phyloP scores from a whole-genome alignment of 2,329 filamentous ascomycete genomes.

The Cryphonectria naterciae region DNA sequence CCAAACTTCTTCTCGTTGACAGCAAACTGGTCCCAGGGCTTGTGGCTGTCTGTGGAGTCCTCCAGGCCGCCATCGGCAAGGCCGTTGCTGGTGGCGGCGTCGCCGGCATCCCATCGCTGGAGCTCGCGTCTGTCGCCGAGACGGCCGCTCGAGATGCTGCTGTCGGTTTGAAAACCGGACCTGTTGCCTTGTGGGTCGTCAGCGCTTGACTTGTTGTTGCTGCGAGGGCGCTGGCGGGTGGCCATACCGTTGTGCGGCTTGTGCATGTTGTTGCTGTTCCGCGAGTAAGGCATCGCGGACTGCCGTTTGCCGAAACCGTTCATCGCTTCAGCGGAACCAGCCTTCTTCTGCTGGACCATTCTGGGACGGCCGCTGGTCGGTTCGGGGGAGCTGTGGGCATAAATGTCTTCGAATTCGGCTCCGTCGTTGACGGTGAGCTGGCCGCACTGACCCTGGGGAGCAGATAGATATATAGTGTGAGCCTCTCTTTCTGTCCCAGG shows the following conservation, averaged over 20 bases:
- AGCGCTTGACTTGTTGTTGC: constrained; percentile 18
- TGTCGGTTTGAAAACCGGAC: constrained; percentile 79
- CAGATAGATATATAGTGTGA: constrained; percentile 23
- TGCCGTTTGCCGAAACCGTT: constrained; percentile 39
- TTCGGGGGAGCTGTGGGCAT: constrained; percentile 35
- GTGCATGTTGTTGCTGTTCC: constrained; percentile 41
- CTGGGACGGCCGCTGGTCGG: constrained; percentile 35
- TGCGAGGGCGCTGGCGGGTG: neutral
- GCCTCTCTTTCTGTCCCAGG: constrained; percentile 25
- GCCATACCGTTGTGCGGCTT: constrained; percentile 47
- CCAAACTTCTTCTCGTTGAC: constrained; percentile 88
- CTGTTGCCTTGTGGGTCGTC: constrained; percentile 58
- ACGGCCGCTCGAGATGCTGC: constrained; percentile 80
- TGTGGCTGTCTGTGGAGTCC: constrained; percentile 41
- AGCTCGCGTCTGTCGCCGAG: constrained; percentile 73
- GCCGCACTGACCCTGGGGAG: constrained; percentile 38
- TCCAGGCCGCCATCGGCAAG: constrained; percentile 72
- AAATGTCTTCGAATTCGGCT: constrained; percentile 40
- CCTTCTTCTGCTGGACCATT: constrained; percentile 42
- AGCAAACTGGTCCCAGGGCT: constrained; percentile 88
- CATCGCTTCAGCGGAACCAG: constrained; percentile 35
- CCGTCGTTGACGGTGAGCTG: constrained; percentile 36
- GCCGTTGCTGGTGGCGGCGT: constrained; percentile 47
- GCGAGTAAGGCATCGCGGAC: constrained; percentile 39
- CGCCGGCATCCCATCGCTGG: constrained; percentile 74